Evolutionary conservation across 495 filamentous ascomycete genomes (phyloP), one percentile per base, ranked within the genome.

Genomic region (Neurospora pannonica): DNA sequence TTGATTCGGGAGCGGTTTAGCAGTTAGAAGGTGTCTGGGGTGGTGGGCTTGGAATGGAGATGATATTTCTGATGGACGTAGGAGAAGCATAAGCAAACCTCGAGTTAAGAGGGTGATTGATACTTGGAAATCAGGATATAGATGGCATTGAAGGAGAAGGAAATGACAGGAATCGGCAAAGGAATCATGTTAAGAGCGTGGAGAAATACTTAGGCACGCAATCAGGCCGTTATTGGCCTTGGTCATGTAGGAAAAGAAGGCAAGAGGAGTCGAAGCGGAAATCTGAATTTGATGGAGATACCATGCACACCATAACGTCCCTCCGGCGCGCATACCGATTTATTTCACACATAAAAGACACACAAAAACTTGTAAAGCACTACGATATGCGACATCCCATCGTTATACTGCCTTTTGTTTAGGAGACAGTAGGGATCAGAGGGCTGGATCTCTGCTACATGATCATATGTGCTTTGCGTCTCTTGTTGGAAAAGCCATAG

Each of bases 1-100:
- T 89, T 90, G 1, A 92, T 97, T 71, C 88, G 91, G 75, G 87
- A 86, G 60, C 89, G 90, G 81, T 94, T 95, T 84, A 82, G 86
- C 75, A 93, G 83, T 80, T 60, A 67, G 48, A 34, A 9, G 3
- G 6, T 67, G 13, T 34, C 17, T n/a, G 67, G 21, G 48, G 21
- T n/a, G 11, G 37, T 6, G 9, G 24, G 19, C 15, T 17, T 62
- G 19, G 43, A 19, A 39, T 7, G 42, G 24, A 24, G n/a, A 28
- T 24, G 21, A 38, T 9, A 60, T 60, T 5, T 28, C 10, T 24
- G 48, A 31, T n/a, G 70, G 34, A 38, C n/a, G 21, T 34, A 5
- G 17, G 19, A 73, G 38, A 71, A 67, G 36, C 39, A 24, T 24
- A 28, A 60, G 48, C 48, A 60, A 24, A 60, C 21, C 2, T 36